Evolutionary conservation across 257 asterid genomes (phyloP).

Genomic region (Solanum sparsipilum): DNA sequence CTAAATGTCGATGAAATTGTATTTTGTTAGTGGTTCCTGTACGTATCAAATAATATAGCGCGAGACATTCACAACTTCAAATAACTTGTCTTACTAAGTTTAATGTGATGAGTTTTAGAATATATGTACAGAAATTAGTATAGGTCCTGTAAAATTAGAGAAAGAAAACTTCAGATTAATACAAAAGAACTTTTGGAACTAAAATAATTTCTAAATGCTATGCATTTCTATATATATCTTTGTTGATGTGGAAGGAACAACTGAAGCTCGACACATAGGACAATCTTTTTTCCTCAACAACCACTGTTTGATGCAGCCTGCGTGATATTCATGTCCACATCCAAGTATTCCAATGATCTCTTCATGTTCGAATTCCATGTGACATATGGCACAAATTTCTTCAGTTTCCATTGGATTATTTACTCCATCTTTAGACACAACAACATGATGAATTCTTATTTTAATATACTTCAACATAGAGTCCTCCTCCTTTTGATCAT

Average conservation of each 20-base stretch:
- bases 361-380: not conserved
- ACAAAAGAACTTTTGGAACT: not conserved
- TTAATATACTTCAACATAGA: not conserved
- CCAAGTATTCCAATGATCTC: not conserved
- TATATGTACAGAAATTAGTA: too few species aligned
- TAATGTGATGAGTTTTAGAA: too few species aligned
- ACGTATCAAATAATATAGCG: too few species aligned
- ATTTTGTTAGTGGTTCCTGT: too few species aligned
- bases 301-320: not conserved
- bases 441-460: too few species aligned
- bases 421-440: not conserved
- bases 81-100: too few species aligned
- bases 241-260: not conserved
- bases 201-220: not conserved
- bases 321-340: not conserved
- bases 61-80: too few species aligned
- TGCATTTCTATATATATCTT: not conserved
- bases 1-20: too few species aligned
- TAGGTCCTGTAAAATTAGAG: not conserved
- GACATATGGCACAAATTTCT: not conserved
- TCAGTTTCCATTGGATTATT: not conserved
- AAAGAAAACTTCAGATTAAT: not conserved
- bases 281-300: not conserved
- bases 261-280: not conserved
- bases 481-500: not conserved